Evolutionary conservation across 352 stramenopile species (phyloP), one percentile per base, ranked within the genome.

Genomic region (Phytophthora cajani): DNA sequence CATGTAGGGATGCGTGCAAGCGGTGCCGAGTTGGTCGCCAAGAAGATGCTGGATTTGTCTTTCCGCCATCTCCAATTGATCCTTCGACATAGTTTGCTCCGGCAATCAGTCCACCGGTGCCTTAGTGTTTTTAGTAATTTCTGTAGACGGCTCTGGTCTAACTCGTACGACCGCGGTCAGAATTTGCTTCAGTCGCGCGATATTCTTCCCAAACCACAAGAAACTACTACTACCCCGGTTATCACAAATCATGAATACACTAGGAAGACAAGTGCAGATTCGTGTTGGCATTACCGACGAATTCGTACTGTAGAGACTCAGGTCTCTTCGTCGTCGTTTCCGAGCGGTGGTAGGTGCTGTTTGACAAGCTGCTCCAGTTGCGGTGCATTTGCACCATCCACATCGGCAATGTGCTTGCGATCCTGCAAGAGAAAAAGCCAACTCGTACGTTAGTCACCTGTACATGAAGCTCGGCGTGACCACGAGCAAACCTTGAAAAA

Each of bases 291-390:
- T 46, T 17, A 50, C n/a, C 42, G 17, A 50, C 42, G 42, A 50
- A 16, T n/a, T 46, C 38, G 2, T 46, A 44, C 14, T 49, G 42
- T 32, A 30, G 40, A 30, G 40, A 46, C 32, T 60, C 33, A 90
- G 32, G 57, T 77, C 46, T 90, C 80, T 51, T 90, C 82, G 36
- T 90, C 82, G 25, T 89, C 76, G 57, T 75, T 80, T 27, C 72
- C 74, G 9, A 88, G 64, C 30, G 74, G 73, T n/a, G 80, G 81
- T n/a, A 85, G 59, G 64, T 89, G 73, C 54, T 92, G 82, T 25
- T 88, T 86, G 47, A 91, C 75, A 27, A 90, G 69, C 57, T 84
- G 75, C 60, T 91, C 84, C 40, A 91, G 71, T 50, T 86, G 82
- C 14, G 83, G 85, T 8, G 81, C 80, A 50, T 92, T 91, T 33